Base-by-base conservation (phyloP, 1,284 basidiomycete genomes). In the Cryptococcus floricola region DNA sequence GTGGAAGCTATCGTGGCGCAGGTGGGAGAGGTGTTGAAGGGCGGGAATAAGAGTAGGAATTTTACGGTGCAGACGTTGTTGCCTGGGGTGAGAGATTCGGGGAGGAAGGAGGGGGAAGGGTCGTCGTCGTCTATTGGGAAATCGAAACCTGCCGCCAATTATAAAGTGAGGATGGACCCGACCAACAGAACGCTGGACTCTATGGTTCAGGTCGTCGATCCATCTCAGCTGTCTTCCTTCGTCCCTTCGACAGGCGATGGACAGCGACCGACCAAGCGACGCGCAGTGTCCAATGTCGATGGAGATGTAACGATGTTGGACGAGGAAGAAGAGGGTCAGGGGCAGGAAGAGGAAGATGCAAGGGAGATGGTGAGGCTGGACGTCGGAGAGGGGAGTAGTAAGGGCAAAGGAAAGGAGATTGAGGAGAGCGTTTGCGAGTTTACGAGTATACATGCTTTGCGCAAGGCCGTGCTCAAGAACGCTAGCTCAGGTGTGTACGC, bases 111-210 rank as follows among this genome's bases (percentile, higher is more conserved):
- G 31, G 31, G 31, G 7, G 31, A 34, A 34, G 10, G 31, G 31
- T 34, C 31, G 5, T 34, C 31, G 7, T 34, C 31, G 31, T 34
- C 31, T 10, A 5, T 34, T 8, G 7, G 7, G 3, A 34, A 34
- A 5, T 34, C 31, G 54, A 80, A 77, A 53, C 60, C 75, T 3
- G 77, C 78, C 16, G 89, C 95, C 1, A 89, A 97, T 51, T 87
- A 94, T 71, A 91, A 96, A 80, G 88, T 98, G 48, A 85, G 96
- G 50, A 94, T 91, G 7, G 96, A 95, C 18, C 80, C 87, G 14
- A 81, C 86, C 50, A 88, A 93, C 56, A 84, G 92, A 43, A 98
- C 93, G 0, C 82, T 99, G 12, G 93, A 98, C 67, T 91, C 91
- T 0, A 96, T 96, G 90, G 86, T 95, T 57, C 84, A 66, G 0